These are phyloP conservation scores for Musa itinerans DNA, from an alignment of 176 grass and related monocot genomes.

Conservation along the genomic window DNA sequence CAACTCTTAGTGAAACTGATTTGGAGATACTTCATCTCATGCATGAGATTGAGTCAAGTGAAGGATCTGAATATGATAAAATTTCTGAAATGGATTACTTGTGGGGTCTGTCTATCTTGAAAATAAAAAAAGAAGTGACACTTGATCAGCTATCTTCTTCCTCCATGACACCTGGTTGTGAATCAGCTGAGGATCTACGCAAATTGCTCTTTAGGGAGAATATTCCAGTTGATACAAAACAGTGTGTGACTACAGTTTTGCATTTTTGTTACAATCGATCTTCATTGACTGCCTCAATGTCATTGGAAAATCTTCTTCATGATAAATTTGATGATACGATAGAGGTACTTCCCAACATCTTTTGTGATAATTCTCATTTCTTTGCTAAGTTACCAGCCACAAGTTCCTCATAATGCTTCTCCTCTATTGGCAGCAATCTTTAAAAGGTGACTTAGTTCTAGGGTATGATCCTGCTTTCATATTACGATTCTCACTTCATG, in stretches of 20 bases:
- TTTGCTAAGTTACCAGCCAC: not conserved
- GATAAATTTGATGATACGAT: slow-evolving; percentile 2
- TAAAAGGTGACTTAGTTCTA: slow-evolving; percentile 18
- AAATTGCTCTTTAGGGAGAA: slow-evolving; percentile 76
- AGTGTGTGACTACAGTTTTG: slow-evolving; percentile 53
- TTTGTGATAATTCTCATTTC: not conserved
- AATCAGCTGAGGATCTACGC: slow-evolving; percentile 38
- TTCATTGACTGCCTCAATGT: slow-evolving; percentile 40
- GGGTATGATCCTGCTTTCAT: slow-evolving; percentile 75
- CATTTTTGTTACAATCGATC: slow-evolving; percentile 68
- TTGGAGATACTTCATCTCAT: slow-evolving; percentile 79
- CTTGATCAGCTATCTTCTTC: slow-evolving; percentile 39
- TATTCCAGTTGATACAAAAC: slow-evolving; percentile 74
- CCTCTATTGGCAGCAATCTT: slow-evolving; percentile 37
- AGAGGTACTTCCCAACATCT: slow-evolving; percentile 6
- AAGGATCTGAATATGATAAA: slow-evolving; percentile 38
- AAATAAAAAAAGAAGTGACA: slow-evolving; percentile 69
- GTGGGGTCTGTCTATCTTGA: slow-evolving; percentile 55
- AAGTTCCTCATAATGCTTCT: slow-evolving; percentile 5
- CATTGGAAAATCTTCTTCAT: slow-evolving; percentile 51
- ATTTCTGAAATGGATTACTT: slow-evolving; percentile 86
- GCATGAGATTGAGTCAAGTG: slow-evolving; percentile 63
- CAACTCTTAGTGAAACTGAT: slow-evolving; percentile 73
- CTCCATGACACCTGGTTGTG: slow-evolving; percentile 29
- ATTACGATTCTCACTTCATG: slow-evolving; percentile 69